These are phyloP conservation scores for Phytophthora fragariaefolia DNA, from an alignment of 352 stramenopile genomes.

Conservation along the genomic window DNA sequence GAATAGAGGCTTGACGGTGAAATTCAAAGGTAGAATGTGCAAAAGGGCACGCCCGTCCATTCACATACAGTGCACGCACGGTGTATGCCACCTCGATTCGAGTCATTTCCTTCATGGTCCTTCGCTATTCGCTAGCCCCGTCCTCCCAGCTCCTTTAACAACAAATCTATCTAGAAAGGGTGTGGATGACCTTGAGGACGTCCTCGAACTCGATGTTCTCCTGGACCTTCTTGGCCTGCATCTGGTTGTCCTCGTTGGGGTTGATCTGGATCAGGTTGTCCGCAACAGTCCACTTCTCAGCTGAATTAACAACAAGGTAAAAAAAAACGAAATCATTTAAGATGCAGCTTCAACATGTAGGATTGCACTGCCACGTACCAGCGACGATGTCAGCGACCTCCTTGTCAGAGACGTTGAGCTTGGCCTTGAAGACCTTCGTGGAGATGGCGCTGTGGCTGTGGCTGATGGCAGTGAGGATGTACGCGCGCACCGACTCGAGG, in stretches of 20 bases:
- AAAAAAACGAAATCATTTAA: constrained; percentile 18
- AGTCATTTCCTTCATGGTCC: constrained; percentile 22
- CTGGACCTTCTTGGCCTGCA: constrained; percentile 88
- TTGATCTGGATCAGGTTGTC: constrained; percentile 62
- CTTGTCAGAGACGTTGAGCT: constrained; percentile 76
- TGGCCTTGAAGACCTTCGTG: constrained; percentile 61
- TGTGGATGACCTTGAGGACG: constrained; percentile 88
- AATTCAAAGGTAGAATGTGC: constrained; percentile 17
- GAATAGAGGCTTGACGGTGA: background rate
- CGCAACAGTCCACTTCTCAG: constrained; percentile 75
- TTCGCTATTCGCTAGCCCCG: constrained; percentile 31
- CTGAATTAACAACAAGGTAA: constrained; percentile 34
- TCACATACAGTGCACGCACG: constrained; percentile 10
- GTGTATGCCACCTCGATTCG: constrained; percentile 26
- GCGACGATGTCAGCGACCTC: constrained; percentile 61
- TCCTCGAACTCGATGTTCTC: constrained; percentile 89
- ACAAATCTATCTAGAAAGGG: constrained; percentile 87
- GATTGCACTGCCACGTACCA: constrained; percentile 38
- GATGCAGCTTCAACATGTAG: constrained; percentile 17
- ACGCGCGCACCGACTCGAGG: constrained; percentile 74
- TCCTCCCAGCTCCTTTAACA: constrained; percentile 36
- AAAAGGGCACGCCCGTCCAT: constrained; percentile 31
- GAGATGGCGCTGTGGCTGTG: constrained; percentile 79
- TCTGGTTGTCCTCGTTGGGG: constrained; percentile 85
- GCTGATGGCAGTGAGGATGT: constrained; percentile 73